Evolutionary conservation across 1,284 basidiomycete genomes (phyloP).

Genomic region (Puccinia horiana): DNA sequence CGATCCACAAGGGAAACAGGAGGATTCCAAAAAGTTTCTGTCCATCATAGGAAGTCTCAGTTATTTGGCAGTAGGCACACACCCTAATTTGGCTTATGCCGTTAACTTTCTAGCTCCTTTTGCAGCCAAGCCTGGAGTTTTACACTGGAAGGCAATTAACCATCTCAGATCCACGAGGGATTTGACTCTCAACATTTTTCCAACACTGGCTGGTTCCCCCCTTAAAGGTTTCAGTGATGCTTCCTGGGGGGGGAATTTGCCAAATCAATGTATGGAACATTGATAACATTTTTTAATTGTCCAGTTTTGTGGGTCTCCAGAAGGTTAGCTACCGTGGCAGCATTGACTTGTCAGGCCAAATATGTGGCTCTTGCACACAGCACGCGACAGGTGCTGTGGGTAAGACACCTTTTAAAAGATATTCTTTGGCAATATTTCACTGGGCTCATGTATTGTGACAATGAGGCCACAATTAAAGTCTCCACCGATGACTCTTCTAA

Average conservation of each 20-base stretch:
- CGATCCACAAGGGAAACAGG: too few species aligned
- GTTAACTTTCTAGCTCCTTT: not conserved
- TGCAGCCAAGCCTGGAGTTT: not conserved
- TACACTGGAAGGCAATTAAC: not conserved
- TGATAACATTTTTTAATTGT: too few species aligned
- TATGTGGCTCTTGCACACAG: not conserved
- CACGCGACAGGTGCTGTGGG: not conserved
- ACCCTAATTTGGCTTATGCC: not conserved
- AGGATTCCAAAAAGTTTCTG: too few species aligned
- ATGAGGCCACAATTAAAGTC: not conserved
- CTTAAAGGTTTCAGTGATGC: too few species aligned
- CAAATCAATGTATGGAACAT: too few species aligned
- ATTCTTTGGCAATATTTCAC: not conserved
- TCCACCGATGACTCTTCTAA: not conserved
- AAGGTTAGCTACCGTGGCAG: not conserved
- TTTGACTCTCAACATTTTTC: not conserved
- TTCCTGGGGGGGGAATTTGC: too few species aligned
- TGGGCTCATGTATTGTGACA: not conserved
- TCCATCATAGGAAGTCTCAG: too few species aligned
- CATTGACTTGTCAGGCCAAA: conserved; percentile 9
- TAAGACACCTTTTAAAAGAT: too few species aligned
- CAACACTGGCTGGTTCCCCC: not conserved
- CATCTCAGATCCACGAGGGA: not conserved
- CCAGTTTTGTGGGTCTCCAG: not conserved
- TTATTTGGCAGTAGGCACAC: not conserved